A percentile compares a stretch with the other conserved stretches of the same genome.
These are phyloP conservation scores for Mrakia gelida DNA, from an alignment of 768 basidiomycete species.

Conservation along the genomic window DNA sequence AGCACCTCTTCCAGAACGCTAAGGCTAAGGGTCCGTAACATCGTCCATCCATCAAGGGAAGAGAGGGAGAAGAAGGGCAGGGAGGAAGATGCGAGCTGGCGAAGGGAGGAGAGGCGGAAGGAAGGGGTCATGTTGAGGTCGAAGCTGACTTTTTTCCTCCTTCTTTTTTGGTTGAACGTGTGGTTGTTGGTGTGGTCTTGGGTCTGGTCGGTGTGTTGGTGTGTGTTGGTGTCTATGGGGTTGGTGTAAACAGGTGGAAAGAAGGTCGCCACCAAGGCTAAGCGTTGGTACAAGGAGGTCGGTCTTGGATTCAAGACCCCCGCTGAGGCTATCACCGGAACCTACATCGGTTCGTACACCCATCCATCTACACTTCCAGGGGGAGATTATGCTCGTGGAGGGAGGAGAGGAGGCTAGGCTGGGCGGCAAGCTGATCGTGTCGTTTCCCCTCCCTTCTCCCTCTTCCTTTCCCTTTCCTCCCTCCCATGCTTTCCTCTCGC, in stretches of 20 bases:
- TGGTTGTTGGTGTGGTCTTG: background rate
- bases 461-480: background rate
- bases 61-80: background rate
- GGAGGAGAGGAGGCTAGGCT: background rate
- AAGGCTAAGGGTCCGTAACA: slow-evolving; percentile 76
- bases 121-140: background rate
- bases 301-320: slow-evolving; percentile 97
- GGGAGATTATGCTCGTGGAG: background rate
- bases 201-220: background rate
- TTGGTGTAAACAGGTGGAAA: slow-evolving; percentile 58
- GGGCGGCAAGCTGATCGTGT: background rate
- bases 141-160: slow-evolving; percentile 11
- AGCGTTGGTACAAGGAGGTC: slow-evolving; percentile 99
- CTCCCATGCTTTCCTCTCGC: background rate
- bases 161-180: background rate
- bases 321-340: slow-evolving; percentile 86
- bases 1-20: slow-evolving; percentile 94
- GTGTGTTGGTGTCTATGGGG: background rate
- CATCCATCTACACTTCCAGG: background rate
- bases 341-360: slow-evolving; percentile 71
- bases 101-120: background rate
- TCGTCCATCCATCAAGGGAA: background rate
- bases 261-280: slow-evolving; percentile 90
- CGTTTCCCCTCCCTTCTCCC: background rate
- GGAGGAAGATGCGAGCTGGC: background rate